These are phyloP conservation scores for Amanita exitialis DNA, from an alignment of 768 basidiomycete genomes.

Conservation along the genomic window DNA sequence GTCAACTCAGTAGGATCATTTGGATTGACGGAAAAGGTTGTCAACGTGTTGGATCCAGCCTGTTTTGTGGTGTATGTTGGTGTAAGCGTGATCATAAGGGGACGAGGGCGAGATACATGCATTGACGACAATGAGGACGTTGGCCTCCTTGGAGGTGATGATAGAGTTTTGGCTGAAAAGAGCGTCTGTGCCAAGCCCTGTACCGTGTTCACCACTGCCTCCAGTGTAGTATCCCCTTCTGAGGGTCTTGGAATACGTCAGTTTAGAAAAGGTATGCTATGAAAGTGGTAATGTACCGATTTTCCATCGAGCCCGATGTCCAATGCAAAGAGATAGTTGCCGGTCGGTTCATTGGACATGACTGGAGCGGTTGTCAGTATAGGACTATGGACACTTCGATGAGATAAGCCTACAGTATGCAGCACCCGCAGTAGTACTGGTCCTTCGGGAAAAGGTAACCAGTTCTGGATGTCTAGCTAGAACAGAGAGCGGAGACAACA, in stretches of 20 bases:
- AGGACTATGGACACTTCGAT: not conserved
- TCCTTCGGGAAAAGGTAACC: not conserved
- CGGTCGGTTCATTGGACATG: not conserved
- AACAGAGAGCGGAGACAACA: not conserved
- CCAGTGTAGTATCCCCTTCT: conserved; percentile 20
- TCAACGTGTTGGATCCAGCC: conserved; percentile 32
- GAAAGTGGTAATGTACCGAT: not conserved
- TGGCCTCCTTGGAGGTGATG: conserved; percentile 20
- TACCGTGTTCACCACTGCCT: conserved; percentile 28
- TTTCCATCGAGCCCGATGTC: not conserved
- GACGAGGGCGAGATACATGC: conserved; percentile 12
- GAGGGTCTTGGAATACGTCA: conserved; percentile 10
- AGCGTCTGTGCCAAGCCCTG: conserved; percentile 23
- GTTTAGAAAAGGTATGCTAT: not conserved
- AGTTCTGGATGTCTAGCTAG: not conserved
- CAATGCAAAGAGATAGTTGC: not conserved
- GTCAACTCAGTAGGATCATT: conserved; percentile 28
- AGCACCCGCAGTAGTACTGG: not conserved
- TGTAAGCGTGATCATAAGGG: not conserved
- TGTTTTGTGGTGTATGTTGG: conserved; percentile 7
- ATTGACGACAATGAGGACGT: conserved; percentile 25
- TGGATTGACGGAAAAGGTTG: conserved; percentile 30
- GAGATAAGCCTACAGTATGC: not conserved
- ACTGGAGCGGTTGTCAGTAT: not conserved
- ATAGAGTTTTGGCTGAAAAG: conserved; percentile 32